Base-by-base conservation (phyloP, 1,284 basidiomycete species). In the Boletellus deceptivus region DNA sequence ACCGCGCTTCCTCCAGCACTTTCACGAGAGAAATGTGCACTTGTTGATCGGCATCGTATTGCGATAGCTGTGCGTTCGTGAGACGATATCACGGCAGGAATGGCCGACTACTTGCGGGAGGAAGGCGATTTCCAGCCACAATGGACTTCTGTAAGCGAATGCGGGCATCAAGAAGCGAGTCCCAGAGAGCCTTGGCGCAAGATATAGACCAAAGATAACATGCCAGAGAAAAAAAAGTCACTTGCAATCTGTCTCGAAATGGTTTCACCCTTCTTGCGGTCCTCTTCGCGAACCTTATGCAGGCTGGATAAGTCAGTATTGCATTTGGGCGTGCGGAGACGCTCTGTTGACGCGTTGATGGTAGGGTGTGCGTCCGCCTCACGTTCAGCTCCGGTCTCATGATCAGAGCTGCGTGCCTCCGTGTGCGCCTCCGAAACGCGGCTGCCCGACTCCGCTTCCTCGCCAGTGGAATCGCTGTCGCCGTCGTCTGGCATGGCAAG, bases 71-170 rank as follows among this genome's bases (percentile, higher is more conserved):
- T 61, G 70, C n/a, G 6, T 39, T 17, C 22, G 41, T 67, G 52
- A 63, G 54, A 55, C 9, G 8, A 29, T 25, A 31, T 49, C 57
- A 53, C 46, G 56, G 34, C 69, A 52, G 38, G 50, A 29, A 55
- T 20, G 25, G 43, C 47, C 14, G 34, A 48, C 39, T 35, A 71
- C 77, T 56, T 61, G 82, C 82, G 25, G 56, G 59, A 43, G 83
- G 80, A 13, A 93, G 73, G 49, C 75, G 70, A 62, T 91, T 89
- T 5, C 83, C 76, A 11, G 84, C 75, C 1, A 73, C 65, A 41
- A 85, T 74, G 20, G 84, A 80, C 72, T 93, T 97, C 71, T 97
- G 94, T 48, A 96, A 70, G 27, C 86, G 85, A 66, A 98, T 98
- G 34, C 94, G 83, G 17, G 89, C 82, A 63, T 95, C 91, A 34